Percentiles rank a stretch among this genome's conserved stretches.
phyloP scores from a whole-genome alignment of 169 alveolate genomes.

The Cryptosporidium andersoni region DNA sequence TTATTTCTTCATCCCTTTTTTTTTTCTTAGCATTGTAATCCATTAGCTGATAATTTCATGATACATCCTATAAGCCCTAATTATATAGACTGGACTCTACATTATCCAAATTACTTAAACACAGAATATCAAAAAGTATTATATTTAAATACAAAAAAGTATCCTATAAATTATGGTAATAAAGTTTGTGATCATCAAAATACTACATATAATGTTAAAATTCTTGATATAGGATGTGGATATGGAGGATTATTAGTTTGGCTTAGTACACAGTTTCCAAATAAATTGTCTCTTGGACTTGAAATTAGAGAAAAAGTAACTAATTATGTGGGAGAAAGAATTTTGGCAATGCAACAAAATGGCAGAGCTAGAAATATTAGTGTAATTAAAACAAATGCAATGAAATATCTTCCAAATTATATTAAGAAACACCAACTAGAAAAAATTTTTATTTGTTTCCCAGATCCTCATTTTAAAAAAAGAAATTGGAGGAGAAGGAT shows the following conservation, averaged over 20 bases:
- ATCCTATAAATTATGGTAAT: constrained; percentile 64
- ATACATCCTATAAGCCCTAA: constrained; percentile 81
- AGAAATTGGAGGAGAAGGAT: constrained; percentile 87
- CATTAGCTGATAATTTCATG: constrained; percentile 84
- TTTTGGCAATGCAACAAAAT: constrained; percentile 77
- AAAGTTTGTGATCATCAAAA: neutral
- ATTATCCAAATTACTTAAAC: constrained; percentile 75
- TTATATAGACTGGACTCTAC: constrained; percentile 81
- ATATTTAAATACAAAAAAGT: constrained; percentile 58
- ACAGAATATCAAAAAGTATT: constrained; percentile 51
- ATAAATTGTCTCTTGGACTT: constrained; percentile 82
- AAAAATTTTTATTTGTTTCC: constrained; percentile 88
- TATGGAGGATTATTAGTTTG: constrained; percentile 87
- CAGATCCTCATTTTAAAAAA: constrained; percentile 90
- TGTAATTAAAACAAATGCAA: constrained; percentile 86
- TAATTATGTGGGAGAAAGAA: constrained; percentile 86
- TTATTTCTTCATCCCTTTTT: neutral
- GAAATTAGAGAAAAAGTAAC: constrained; percentile 90
- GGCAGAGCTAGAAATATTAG: constrained; percentile 76
- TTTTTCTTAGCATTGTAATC: constrained; percentile 82
- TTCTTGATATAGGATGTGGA: constrained; percentile 89
- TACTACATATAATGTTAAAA: constrained; percentile 29
- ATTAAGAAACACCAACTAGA: constrained; percentile 82
- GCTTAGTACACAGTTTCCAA: constrained; percentile 78
- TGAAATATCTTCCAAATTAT: constrained; percentile 87